Conservation (phyloP, 192 early-diverging fungal species). For the Entomortierella beljakovae region DNA sequence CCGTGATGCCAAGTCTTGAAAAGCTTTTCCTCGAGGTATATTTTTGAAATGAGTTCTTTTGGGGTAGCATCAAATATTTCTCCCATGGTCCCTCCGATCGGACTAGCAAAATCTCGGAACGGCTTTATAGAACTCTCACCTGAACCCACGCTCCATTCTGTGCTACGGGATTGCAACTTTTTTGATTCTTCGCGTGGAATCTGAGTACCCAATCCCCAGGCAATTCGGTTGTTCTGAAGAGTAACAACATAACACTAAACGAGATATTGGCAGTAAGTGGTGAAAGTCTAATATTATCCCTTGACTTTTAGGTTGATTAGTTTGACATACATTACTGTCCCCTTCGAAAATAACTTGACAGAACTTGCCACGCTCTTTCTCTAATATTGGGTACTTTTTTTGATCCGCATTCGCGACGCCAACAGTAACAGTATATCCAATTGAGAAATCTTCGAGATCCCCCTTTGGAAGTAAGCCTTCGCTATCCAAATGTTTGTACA, state of each 20-base stretch:
- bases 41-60: slow-evolving; percentile 9
- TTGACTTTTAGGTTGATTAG: no score
- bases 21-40: slow-evolving; percentile 19
- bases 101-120: not conserved
- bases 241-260: not conserved
- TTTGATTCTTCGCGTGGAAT: not conserved
- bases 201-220: not conserved
- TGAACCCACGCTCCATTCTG: slow-evolving; percentile 10
- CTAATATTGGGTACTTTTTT: slow-evolving; percentile 3
- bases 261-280: no score
- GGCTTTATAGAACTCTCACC: not conserved
- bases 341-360: not conserved
- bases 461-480: not conserved
- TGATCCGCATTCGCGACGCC: not conserved
- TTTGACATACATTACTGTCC: not conserved
- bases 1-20: slow-evolving; percentile 17
- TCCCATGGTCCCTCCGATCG: slow-evolving; percentile 4
- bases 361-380: not conserved
- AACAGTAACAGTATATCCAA: not conserved
- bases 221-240: not conserved
- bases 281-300: not conserved
- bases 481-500: not conserved
- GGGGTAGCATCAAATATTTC: slow-evolving; percentile 6
- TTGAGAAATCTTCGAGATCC: not conserved
- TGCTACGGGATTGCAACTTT: slow-evolving; percentile 1